phyloP scores from a whole-genome alignment of 2,329 filamentous ascomycete genomes.

The Fusarium nelsonii region DNA sequence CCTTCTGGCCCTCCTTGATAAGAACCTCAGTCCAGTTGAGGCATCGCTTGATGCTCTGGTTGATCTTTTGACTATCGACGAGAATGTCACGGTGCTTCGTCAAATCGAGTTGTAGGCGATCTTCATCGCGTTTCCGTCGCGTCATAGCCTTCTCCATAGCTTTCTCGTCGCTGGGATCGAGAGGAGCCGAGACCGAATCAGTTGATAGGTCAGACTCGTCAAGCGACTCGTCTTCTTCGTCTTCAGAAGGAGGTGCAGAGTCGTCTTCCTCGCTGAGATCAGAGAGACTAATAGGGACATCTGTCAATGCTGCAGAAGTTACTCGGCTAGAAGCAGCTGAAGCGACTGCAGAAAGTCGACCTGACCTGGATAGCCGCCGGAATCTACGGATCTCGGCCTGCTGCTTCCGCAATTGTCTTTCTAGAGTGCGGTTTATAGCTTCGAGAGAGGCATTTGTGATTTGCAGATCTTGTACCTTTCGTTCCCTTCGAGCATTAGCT shows the following conservation, averaged over 20 bases:
- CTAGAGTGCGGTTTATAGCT: conserved; percentile 93
- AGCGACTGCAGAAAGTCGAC: conserved; percentile 72
- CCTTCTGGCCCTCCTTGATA: conserved; percentile 88
- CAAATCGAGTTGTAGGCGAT: conserved; percentile 85
- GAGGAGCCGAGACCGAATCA: conserved; percentile 50
- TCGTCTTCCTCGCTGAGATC: conserved; percentile 61
- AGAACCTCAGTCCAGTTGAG: conserved; percentile 90
- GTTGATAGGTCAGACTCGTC: conserved; percentile 65
- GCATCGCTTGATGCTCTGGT: conserved; percentile 91
- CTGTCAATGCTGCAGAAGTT: conserved; percentile 59
- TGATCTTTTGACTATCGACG: conserved; percentile 92
- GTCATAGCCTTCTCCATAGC: conserved; percentile 45
- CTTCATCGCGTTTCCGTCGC: conserved; percentile 81
- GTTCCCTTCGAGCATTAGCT: conserved; percentile 87
- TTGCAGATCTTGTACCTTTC: conserved; percentile 95
- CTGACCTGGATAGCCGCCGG: conserved; percentile 85
- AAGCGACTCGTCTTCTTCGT: conserved; percentile 62
- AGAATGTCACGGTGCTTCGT: conserved; percentile 90
- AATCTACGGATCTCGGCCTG: conserved; percentile 88
- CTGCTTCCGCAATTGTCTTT: conserved; percentile 91
- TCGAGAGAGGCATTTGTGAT: conserved; percentile 96
- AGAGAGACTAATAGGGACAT: conserved; percentile 60
- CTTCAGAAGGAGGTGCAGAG: conserved; percentile 52
- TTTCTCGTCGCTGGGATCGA: conserved; percentile 55
- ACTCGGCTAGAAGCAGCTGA: conserved; percentile 61